Evolutionary conservation across 352 stramenopile genomes (phyloP).

Genomic region (Phytophthora aleatoria): DNA sequence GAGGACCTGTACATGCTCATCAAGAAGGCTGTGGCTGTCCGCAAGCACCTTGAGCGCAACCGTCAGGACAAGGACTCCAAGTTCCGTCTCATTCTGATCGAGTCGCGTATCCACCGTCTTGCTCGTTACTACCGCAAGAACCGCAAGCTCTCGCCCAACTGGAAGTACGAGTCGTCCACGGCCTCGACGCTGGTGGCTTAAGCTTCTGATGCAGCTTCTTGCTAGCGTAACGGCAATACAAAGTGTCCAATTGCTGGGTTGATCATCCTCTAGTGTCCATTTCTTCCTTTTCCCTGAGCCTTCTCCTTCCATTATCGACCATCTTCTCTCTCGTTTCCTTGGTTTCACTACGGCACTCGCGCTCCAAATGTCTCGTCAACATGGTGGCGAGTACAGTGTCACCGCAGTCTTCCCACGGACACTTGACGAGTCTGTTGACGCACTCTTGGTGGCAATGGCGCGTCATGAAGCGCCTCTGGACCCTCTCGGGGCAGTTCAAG

Average conservation of each 20-base stretch:
- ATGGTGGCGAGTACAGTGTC: slow-evolving; percentile 56
- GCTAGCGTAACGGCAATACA: slow-evolving; percentile 39
- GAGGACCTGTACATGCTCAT: slow-evolving; percentile 99
- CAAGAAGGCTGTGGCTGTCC: slow-evolving; percentile 99
- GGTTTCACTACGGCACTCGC: slow-evolving; percentile 45
- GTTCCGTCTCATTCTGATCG: slow-evolving; percentile 99
- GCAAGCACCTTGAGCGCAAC: slow-evolving; percentile 99
- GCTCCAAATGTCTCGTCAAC: slow-evolving; percentile 39
- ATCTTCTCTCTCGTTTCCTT: slow-evolving; percentile 29
- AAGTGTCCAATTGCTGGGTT: slow-evolving; percentile 42
- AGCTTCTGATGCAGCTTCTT: slow-evolving; percentile 45
- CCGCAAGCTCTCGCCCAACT: slow-evolving; percentile 99
- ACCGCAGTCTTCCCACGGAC: slow-evolving; percentile 52
- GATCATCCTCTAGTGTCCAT: slow-evolving; percentile 27
- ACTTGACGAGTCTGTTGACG: slow-evolving; percentile 48
- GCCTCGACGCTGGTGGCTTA: slow-evolving; percentile 99
- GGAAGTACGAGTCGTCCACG: slow-evolving; percentile 99
- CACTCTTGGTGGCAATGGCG: slow-evolving; percentile 55
- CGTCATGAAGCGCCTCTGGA: slow-evolving; percentile 44
- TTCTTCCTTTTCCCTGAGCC: slow-evolving; percentile 2
- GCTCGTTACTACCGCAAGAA: slow-evolving; percentile 99
- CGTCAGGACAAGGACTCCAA: slow-evolving; percentile 99
- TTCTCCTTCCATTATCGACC: slow-evolving; percentile 40
- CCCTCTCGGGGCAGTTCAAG: slow-evolving; percentile 39
- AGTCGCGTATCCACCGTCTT: slow-evolving; percentile 98